Percentiles rank a stretch among this genome's conserved stretches.
Conservation (phyloP, 768 basidiomycete species). For the Boletus tylopilopsis region DNA sequence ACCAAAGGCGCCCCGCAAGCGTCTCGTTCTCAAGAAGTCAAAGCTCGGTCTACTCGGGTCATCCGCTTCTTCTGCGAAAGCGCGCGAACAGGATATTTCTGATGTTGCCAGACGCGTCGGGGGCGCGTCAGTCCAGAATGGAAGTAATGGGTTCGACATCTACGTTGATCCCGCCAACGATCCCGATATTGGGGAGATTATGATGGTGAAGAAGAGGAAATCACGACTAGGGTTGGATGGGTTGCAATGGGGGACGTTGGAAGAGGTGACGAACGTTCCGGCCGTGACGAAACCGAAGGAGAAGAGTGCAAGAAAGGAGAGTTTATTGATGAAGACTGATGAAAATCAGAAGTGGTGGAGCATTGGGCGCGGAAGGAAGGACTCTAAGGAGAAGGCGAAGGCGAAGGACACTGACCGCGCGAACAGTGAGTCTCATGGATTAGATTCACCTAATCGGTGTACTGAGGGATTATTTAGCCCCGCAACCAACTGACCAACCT, state of each 20-base stretch:
- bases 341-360: conserved; percentile 78
- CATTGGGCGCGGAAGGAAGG: conserved; percentile 69
- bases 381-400: conserved; percentile 61
- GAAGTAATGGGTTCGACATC: conserved; percentile 62
- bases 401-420: conserved; percentile 35
- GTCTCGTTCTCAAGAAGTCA: conserved; percentile 71
- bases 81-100: conserved; percentile 47
- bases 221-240: conserved; percentile 57
- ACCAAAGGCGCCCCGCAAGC: conserved; percentile 36
- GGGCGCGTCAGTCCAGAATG: conserved; percentile 13
- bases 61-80: conserved; percentile 23
- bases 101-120: conserved; percentile 57
- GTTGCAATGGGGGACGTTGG: conserved; percentile 51
- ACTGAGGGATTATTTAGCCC: conserved; percentile 34
- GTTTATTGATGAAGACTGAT: conserved; percentile 37
- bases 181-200: conserved; percentile 63
- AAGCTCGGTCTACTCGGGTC: conserved; percentile 50
- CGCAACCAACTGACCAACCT: conserved; percentile 38
- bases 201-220: conserved; percentile 78
- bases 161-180: conserved; percentile 63
- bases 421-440: conserved; percentile 22
- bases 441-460: neutral
- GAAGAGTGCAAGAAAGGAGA: conserved; percentile 34
- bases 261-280: conserved; percentile 59
- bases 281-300: conserved; percentile 27